Percentiles rank a stretch among this genome's conserved stretches.
Conservation (phyloP, 2,329 filamentous ascomycete species). For the Neofusicoccum ribis region DNA sequence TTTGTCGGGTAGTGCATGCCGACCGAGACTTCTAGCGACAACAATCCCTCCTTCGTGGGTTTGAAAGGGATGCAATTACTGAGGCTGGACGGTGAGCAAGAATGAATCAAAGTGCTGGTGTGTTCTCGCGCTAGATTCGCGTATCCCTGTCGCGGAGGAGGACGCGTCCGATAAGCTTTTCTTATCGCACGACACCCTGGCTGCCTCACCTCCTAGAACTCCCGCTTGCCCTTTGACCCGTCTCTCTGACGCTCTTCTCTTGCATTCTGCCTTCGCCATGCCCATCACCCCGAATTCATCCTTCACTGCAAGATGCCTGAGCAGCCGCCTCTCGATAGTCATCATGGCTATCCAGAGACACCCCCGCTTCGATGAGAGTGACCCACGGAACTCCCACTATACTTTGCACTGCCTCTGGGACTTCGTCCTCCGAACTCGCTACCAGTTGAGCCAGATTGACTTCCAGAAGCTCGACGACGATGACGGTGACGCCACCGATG, state of each 20-base stretch:
- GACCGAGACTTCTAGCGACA: too few relatives aligned
- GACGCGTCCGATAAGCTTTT: constrained; percentile 1
- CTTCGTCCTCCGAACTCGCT: not conserved
- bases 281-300: not conserved
- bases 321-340: not conserved
- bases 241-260: not conserved
- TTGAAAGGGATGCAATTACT: too few relatives aligned
- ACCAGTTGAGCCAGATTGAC: not conserved
- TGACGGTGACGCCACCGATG: not conserved
- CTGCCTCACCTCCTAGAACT: not conserved
- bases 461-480: not conserved
- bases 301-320: constrained; percentile 6
- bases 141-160: not conserved
- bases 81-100: too few relatives aligned
- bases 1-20: too few relatives aligned
- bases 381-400: constrained; percentile 3
- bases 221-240: not conserved
- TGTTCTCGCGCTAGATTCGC: too few relatives aligned
- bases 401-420: not conserved
- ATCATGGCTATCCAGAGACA: not conserved
- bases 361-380: not conserved
- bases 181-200: not conserved
- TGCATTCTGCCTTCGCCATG: not conserved
- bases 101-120: too few relatives aligned
- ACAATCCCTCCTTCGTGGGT: too few relatives aligned